Conservation (phyloP, 495 filamentous ascomycete species). For the Neurospora cerealis region DNA sequence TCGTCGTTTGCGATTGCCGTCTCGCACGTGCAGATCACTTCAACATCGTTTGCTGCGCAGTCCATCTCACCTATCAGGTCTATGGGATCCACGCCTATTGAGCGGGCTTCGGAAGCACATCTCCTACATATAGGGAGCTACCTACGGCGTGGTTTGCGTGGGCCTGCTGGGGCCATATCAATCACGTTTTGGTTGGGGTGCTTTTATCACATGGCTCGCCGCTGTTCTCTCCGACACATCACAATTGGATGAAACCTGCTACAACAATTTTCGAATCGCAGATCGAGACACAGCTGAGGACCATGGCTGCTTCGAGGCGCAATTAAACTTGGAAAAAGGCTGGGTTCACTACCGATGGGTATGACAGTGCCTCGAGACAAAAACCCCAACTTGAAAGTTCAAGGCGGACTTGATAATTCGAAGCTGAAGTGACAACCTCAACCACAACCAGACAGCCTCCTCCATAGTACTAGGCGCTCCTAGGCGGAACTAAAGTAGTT, state of each 20-base stretch:
- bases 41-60: neutral
- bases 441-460: neutral
- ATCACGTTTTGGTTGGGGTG: neutral
- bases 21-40: neutral
- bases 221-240: neutral
- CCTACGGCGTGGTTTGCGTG: neutral
- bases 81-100: neutral
- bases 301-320: neutral
- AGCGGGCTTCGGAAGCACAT: neutral
- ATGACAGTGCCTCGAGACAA: neutral
- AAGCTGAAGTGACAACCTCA: neutral
- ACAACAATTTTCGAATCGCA: neutral
- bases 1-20: neutral
- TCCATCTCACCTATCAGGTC: neutral
- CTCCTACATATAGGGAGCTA: neutral
- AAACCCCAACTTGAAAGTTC: neutral
- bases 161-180: neutral
- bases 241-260: neutral
- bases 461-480: neutral
- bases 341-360: neutral
- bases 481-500: neutral
- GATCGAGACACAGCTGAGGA: neutral
- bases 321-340: neutral
- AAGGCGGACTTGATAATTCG: neutral
- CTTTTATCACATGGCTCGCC: neutral